Percentiles rank a stretch among this genome's conserved stretches.
These are phyloP conservation scores for Lentinula aciculospora DNA, from an alignment of 768 basidiomycete genomes.

Conservation along the genomic window DNA sequence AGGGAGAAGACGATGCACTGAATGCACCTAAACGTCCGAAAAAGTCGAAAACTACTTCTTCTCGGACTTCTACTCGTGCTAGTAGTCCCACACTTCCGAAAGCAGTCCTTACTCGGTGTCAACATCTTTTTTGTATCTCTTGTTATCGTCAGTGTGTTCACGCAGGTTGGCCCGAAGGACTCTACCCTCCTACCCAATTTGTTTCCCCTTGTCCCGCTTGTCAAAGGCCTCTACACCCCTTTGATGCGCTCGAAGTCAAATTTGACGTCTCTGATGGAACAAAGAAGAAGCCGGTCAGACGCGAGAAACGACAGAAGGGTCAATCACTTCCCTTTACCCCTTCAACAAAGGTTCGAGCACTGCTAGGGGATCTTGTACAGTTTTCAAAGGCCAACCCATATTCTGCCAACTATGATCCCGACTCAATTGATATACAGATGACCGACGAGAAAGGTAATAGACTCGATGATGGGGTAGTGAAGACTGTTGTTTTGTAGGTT, in stretches of 20 bases:
- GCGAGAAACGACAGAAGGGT: slow-evolving; percentile 63
- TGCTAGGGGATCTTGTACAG: slow-evolving; percentile 73
- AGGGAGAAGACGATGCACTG: slow-evolving; percentile 49
- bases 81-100: slow-evolving; percentile 62
- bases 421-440: slow-evolving; percentile 67
- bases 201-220: slow-evolving; percentile 76
- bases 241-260: slow-evolving; percentile 82
- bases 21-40: slow-evolving; percentile 40
- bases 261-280: slow-evolving; percentile 43
- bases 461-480: slow-evolving; percentile 65
- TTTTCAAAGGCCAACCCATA: slow-evolving; percentile 84
- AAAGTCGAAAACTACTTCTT: slow-evolving; percentile 46
- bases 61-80: slow-evolving; percentile 69
- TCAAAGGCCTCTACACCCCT: slow-evolving; percentile 54
- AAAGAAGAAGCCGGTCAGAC: slow-evolving; percentile 63
- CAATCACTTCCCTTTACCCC: slow-evolving; percentile 51
- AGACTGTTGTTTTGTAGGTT: slow-evolving; percentile 95
- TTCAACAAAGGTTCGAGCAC: slow-evolving; percentile 85
- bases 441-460: slow-evolving; percentile 69
- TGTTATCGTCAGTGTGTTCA: slow-evolving; percentile 83
- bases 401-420: slow-evolving; percentile 82
- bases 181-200: slow-evolving; percentile 22
- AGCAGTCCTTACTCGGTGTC: slow-evolving; percentile 84
- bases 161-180: slow-evolving; percentile 67
- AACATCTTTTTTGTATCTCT: slow-evolving; percentile 84